Base-by-base conservation (phyloP, 495 filamentous ascomycete species). In the Lophium mytilinum region DNA sequence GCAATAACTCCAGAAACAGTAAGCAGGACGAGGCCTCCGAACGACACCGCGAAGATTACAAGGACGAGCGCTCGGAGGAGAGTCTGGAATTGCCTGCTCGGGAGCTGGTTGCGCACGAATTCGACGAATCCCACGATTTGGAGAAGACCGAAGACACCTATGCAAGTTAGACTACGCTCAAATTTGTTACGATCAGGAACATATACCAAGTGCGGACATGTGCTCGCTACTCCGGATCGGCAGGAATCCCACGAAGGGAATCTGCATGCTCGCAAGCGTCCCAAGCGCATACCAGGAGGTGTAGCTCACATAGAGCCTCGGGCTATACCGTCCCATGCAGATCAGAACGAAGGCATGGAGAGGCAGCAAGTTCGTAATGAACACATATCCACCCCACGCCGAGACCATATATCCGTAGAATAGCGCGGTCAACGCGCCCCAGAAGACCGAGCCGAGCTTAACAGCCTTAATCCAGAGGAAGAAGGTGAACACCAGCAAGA, bases 381-480 rank as follows among this genome's bases (percentile, higher is more conserved):
- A 99, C 60, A 96, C 94, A 72, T 99, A 99, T 69, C 94, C 94
- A 77, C 94, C 94, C 94, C 94, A 99, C 36, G 94, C 93, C 52
- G 91, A 90, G 39, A 99, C 94, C 94, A 99, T 99, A 80, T 99
- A 99, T 56, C 94, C 94, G 71, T 99, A 99, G 75, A 95, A 99
- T 56, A 99, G 75, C 37, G 94, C 94, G 58, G 91, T 91, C 58
- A 96, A 76, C 14, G 88, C 91, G 50, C 89, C 93, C 92, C 92
- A 99, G 71, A 95, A 87, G 53, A 90, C 86, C 15, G 92, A 96
- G 30, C 94, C 94, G 59, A 87, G 83, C 77, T 97, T 99, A 59
- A 99, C 78, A 1, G 93, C 87, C 77, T 96, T 97, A 74, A 99
- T 95, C 94, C 94, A 99, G 47, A 97, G 81, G 73, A 83, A 97